A percentile compares a stretch with the other conserved stretches of the same genome.
These are phyloP conservation scores for Syzygium syzygioides DNA, from an alignment of 441 rosid genomes.

Conservation along the genomic window DNA sequence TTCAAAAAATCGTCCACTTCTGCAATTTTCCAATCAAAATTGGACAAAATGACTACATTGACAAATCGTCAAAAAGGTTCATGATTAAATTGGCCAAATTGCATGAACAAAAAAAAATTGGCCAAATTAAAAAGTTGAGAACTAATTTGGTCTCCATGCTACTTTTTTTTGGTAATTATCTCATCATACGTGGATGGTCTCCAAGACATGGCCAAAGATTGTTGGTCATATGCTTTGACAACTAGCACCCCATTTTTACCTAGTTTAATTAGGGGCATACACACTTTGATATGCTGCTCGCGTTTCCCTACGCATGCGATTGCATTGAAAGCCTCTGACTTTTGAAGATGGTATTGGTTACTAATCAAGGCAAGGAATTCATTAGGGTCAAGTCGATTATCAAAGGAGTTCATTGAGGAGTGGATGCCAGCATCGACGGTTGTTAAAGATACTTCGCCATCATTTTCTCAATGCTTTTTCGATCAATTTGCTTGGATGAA, in stretches of 20 bases:
- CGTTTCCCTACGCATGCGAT: background rate
- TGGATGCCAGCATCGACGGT: background rate
- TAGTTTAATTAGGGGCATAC: background rate
- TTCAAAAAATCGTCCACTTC: background rate
- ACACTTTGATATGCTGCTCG: background rate
- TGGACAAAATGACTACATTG: background rate
- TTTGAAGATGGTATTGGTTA: background rate
- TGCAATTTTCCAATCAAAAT: background rate
- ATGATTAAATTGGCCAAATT: background rate
- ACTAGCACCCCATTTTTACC: background rate
- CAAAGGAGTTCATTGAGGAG: background rate
- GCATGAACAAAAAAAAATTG: background rate
- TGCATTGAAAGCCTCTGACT: background rate
- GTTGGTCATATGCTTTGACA: background rate
- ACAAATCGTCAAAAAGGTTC: background rate
- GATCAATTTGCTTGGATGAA: background rate
- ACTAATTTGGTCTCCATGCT: accelerated
- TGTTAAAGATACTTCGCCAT: background rate
- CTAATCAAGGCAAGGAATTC: background rate
- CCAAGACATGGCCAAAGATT: background rate
- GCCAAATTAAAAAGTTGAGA: too few relatives aligned
- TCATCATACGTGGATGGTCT: background rate
- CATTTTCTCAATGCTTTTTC: background rate
- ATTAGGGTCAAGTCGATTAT: background rate
- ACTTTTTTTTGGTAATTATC: background rate